A percentile compares a stretch with the other conserved stretches of the same genome.
phyloP scores from a whole-genome alignment of 441 rosid species.

The Pelargonium fulgidum region DNA sequence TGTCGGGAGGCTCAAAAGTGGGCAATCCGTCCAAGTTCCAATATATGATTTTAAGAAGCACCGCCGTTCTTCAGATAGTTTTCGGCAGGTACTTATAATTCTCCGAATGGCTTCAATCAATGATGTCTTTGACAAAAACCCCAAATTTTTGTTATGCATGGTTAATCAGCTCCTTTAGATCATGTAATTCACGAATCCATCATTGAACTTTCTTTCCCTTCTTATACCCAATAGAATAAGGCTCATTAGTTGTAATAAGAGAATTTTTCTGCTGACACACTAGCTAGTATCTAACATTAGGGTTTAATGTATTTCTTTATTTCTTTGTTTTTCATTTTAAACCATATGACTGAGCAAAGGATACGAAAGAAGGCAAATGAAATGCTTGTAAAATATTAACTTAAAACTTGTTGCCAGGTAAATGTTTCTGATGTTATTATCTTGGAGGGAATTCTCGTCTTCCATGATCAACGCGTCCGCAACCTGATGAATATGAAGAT shows the following conservation, averaged over 20 bases:
- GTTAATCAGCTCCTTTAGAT: background rate
- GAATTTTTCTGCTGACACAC: background rate
- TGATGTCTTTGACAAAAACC: background rate
- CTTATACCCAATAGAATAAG: background rate
- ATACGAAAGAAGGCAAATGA: background rate
- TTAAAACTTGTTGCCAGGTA: conserved; percentile 41
- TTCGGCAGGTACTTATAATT: conserved; percentile 59
- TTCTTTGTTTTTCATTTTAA: background rate
- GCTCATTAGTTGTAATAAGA: background rate
- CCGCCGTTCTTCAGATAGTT: conserved; percentile 69
- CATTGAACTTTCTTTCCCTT: background rate
- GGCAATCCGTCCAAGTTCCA: conserved; percentile 78
- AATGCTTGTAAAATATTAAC: conserved; percentile 1
- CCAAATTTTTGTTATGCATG: background rate
- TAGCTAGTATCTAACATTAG: background rate
- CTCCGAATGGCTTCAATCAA: background rate
- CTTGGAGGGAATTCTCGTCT: conserved; percentile 89
- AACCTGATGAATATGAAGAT: conserved; percentile 90
- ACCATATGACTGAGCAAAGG: background rate
- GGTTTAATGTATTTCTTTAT: background rate
- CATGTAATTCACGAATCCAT: background rate
- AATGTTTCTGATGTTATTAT: conserved; percentile 96
- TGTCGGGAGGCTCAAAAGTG: conserved; percentile 51
- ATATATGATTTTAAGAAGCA: conserved; percentile 88
- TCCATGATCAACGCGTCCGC: conserved; percentile 83